Percentiles rank a stretch among this genome's conserved stretches.
phyloP scores from a whole-genome alignment of 768 basidiomycete species.

The Calocybe cyanea region DNA sequence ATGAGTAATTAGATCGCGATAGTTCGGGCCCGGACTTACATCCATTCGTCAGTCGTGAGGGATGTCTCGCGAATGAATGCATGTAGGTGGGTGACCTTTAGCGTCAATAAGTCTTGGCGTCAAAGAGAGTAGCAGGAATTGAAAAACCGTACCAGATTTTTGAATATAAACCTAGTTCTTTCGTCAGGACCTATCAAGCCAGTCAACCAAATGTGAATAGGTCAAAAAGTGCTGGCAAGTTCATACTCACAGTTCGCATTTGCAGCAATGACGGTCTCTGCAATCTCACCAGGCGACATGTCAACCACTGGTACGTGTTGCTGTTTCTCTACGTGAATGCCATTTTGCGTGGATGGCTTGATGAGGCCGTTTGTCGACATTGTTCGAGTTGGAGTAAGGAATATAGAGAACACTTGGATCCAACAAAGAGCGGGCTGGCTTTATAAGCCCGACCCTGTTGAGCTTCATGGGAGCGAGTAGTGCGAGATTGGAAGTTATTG shows the following conservation, averaged over 20 bases:
- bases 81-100: conserved; percentile 68
- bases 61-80: conserved; percentile 70
- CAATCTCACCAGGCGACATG: conserved; percentile 38
- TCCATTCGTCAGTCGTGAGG: conserved; percentile 85
- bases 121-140: background rate
- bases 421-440: too few species aligned
- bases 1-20: too few species aligned
- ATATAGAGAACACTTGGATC: too few species aligned
- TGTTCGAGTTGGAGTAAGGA: too few species aligned
- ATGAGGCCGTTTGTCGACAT: too few species aligned
- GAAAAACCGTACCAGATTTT: conserved; percentile 30
- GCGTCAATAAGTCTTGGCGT: conserved; percentile 1
- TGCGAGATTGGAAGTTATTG: too few species aligned
- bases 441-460: too few species aligned
- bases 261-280: conserved; percentile 34
- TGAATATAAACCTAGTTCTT: conserved; percentile 40
- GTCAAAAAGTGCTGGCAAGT: background rate
- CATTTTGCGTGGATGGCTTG: too few species aligned
- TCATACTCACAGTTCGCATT: conserved; percentile 37
- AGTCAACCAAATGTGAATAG: background rate
- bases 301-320: too few species aligned
- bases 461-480: too few species aligned
- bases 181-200: conserved; percentile 29
- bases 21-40: conserved; percentile 39
- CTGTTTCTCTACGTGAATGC: too few species aligned